phyloP scores from a whole-genome alignment of 2,329 filamentous ascomycete species.

The Mycosphaerella arachidis region DNA sequence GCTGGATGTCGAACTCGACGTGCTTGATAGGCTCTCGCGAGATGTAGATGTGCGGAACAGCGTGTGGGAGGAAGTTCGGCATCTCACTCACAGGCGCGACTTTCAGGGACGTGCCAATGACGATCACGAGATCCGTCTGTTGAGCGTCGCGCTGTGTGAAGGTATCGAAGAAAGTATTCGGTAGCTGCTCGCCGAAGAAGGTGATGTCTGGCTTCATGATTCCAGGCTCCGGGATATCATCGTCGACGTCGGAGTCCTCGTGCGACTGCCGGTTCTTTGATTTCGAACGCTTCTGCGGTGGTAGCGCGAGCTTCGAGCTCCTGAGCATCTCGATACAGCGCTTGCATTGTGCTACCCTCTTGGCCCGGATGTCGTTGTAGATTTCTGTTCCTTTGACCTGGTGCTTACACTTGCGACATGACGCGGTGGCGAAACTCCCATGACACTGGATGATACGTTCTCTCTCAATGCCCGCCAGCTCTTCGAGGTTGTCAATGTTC shows the following conservation, averaged over 20 bases:
- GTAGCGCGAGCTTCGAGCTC: constrained; percentile 41
- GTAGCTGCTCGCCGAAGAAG: constrained; percentile 90
- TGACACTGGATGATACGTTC: constrained; percentile 93
- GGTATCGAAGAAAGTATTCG: constrained; percentile 74
- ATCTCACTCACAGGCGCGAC: constrained; percentile 94
- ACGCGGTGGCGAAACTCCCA: constrained; percentile 89
- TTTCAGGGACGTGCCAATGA: constrained; percentile 94
- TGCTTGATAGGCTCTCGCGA: constrained; percentile 65
- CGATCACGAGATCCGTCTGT: constrained; percentile 80
- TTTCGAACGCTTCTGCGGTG: constrained; percentile 31
- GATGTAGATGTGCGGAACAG: constrained; percentile 35
- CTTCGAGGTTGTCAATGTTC: constrained; percentile 90
- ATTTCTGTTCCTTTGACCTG: constrained; percentile 71
- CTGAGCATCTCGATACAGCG: constrained; percentile 59
- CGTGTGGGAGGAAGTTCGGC: constrained; percentile 30
- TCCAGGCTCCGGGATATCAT: constrained; percentile 64
- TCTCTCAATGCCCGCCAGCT: constrained; percentile 72
- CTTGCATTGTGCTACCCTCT: constrained; percentile 72
- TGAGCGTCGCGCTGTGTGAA: constrained; percentile 77
- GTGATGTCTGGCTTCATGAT: constrained; percentile 98
- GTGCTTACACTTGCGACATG: constrained; percentile 76
- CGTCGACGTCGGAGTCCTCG: constrained; percentile 55
- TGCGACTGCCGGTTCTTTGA: constrained; percentile 46
- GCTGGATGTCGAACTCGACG: constrained; percentile 92
- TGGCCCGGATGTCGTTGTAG: constrained; percentile 71